Percentiles rank a stretch among this genome's conserved stretches.
These are phyloP conservation scores for Spergularia marina DNA, from an alignment of 148 eudicot species.

Conservation along the genomic window DNA sequence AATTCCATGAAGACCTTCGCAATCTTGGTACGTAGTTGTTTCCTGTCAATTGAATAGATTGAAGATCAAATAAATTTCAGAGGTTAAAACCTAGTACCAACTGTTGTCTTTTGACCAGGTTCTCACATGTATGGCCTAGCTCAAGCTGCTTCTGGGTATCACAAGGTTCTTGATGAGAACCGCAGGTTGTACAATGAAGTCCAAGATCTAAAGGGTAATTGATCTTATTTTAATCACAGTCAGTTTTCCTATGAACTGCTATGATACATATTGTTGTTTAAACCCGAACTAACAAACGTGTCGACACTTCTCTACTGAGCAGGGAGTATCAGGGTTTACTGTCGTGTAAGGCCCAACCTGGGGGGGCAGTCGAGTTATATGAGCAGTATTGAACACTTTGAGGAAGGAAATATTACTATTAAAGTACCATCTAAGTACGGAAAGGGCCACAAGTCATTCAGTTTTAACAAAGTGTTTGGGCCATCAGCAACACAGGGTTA, in stretches of 20 bases:
- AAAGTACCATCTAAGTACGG: constrained; percentile 72
- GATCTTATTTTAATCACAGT: not conserved
- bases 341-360: constrained; percentile 93
- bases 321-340: constrained; percentile 96
- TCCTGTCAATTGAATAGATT: constrained; percentile 2
- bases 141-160: constrained; percentile 96
- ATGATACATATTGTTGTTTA: not conserved
- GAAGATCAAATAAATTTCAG: not conserved
- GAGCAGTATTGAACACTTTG: constrained; percentile 69
- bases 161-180: constrained; percentile 90
- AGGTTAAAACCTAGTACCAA: not conserved
- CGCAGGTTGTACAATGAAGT: constrained; percentile 96
- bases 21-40: constrained; percentile 63
- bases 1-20: constrained; percentile 74
- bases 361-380: constrained; percentile 47
- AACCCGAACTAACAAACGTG: not conserved
- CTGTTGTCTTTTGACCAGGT: constrained; percentile 40
- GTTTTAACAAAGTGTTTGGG: constrained; percentile 91
- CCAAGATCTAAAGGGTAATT: constrained; percentile 89
- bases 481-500: constrained; percentile 87
- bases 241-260: not conserved
- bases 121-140: constrained; percentile 77
- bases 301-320: constrained; percentile 16
- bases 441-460: constrained; percentile 71
- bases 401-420: constrained; percentile 77